These are phyloP conservation scores for Hordeum pubiflorum DNA, from an alignment of 202 grass and related monocot genomes.

Conservation along the genomic window DNA sequence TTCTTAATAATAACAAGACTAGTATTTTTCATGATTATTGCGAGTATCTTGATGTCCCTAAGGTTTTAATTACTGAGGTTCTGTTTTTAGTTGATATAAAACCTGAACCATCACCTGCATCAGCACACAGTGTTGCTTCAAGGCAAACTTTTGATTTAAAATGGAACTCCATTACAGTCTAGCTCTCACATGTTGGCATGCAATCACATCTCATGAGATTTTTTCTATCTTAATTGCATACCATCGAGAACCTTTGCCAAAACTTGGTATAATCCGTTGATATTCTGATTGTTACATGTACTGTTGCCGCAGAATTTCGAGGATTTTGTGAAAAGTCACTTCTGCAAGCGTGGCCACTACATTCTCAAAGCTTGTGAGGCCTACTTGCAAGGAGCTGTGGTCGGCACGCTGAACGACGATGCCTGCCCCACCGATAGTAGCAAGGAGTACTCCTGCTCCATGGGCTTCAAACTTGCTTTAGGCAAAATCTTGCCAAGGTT, in stretches of 20 bases:
- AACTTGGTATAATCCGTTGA: neutral
- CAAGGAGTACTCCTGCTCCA: constrained; percentile 58
- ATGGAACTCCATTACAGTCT: neutral
- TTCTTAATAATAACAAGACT: neutral
- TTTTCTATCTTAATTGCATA: neutral
- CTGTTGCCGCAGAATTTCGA: constrained; percentile 73
- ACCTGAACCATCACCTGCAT: neutral
- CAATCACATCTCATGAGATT: neutral
- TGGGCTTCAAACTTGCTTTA: constrained; percentile 75
- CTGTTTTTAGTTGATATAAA: neutral
- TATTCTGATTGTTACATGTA: constrained; percentile 3
- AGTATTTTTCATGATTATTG: neutral
- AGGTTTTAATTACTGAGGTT: neutral
- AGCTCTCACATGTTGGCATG: neutral
- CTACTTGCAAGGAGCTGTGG: constrained; percentile 67
- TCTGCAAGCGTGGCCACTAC: constrained; percentile 56
- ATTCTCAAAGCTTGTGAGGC: constrained; percentile 91
- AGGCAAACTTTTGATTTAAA: neutral
- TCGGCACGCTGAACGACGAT: constrained; percentile 70
- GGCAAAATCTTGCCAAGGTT: constrained; percentile 78
- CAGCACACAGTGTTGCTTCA: neutral
- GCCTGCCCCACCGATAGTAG: constrained; percentile 58
- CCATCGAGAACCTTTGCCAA: neutral
- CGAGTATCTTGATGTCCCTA: neutral
- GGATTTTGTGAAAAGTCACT: constrained; percentile 72